A percentile compares a stretch with the other conserved stretches of the same genome.
Conservation (phyloP, 345 rosid genomes). For the Salix viminalis region DNA sequence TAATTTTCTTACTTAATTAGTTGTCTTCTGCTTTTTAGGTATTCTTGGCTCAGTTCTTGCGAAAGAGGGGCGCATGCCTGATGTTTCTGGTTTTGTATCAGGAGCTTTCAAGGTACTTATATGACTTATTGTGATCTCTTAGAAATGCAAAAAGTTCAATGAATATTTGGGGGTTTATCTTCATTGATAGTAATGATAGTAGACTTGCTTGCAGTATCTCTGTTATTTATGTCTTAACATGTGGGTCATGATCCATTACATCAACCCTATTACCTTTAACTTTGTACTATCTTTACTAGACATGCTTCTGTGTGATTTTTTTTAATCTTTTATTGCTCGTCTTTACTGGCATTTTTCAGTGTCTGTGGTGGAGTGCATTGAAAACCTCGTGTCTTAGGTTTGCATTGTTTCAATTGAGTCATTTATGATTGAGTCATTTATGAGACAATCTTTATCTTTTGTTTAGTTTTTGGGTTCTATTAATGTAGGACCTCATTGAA, state of each 20-base stretch:
- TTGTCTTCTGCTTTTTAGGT: constrained; percentile 38
- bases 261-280: neutral
- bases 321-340: neutral
- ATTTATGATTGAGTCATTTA: neutral
- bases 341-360: neutral
- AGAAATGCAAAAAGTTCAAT: neutral
- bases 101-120: constrained; percentile 72
- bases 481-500: neutral
- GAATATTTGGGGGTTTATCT: neutral
- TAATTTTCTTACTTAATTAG: neutral
- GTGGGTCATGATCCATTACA: neutral
- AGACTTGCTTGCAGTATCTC: neutral
- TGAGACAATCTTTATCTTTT: neutral
- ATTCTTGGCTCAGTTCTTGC: constrained; percentile 79
- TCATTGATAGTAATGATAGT: neutral
- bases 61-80: constrained; percentile 54
- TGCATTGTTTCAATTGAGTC: neutral
- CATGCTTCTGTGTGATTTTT: neutral
- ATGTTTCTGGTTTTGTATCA: constrained; percentile 50
- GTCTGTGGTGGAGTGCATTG: neutral
- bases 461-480: neutral
- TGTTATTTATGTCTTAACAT: neutral
- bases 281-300: neutral
- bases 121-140: constrained; percentile 4
- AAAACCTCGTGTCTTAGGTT: neutral